Conservation (phyloP, 768 basidiomycete species). For the Lactarius pseudohatsudake region DNA sequence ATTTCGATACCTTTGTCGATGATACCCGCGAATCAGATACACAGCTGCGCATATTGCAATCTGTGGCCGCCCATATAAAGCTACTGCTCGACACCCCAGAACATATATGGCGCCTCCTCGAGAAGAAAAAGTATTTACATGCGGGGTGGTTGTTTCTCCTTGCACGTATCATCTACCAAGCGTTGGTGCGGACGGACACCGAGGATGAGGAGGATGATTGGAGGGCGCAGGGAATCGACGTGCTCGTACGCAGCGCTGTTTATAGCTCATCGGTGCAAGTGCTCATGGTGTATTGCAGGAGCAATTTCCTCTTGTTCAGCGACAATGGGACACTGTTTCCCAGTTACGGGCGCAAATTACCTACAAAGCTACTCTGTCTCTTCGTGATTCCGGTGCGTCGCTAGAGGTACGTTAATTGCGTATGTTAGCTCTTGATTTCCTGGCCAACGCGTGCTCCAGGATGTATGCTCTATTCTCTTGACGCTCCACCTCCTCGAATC, state of each 20-base stretch:
- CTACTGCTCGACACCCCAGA: constrained; percentile 91
- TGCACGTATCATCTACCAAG: constrained; percentile 79
- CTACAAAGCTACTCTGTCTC: constrained; percentile 80
- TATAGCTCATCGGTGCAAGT: neutral
- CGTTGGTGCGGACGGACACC: constrained; percentile 61
- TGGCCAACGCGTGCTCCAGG: constrained; percentile 42
- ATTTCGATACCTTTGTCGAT: constrained; percentile 4
- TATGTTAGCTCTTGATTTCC: neutral
- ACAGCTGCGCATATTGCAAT: constrained; percentile 66
- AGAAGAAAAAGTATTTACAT: constrained; percentile 72
- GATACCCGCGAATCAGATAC: constrained; percentile 45
- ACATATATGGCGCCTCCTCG: constrained; percentile 85
- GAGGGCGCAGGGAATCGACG: constrained; percentile 59
- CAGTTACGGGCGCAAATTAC: constrained; percentile 88
- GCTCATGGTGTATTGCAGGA: constrained; percentile 44
- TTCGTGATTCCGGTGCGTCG: constrained; percentile 59
- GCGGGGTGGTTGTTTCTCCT: constrained; percentile 89
- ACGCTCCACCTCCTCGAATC: constrained; percentile 90
- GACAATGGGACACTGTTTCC: constrained; percentile 90
- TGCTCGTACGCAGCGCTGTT: constrained; percentile 47
- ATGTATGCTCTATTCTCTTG: constrained; percentile 72
- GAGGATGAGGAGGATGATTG: constrained; percentile 64
- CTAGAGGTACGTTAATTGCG: constrained; percentile 45
- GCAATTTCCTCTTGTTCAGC: constrained; percentile 84
- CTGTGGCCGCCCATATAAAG: constrained; percentile 86